Evolutionary conservation across 768 basidiomycete species (phyloP).

Genomic region (Boletus huronensis): DNA sequence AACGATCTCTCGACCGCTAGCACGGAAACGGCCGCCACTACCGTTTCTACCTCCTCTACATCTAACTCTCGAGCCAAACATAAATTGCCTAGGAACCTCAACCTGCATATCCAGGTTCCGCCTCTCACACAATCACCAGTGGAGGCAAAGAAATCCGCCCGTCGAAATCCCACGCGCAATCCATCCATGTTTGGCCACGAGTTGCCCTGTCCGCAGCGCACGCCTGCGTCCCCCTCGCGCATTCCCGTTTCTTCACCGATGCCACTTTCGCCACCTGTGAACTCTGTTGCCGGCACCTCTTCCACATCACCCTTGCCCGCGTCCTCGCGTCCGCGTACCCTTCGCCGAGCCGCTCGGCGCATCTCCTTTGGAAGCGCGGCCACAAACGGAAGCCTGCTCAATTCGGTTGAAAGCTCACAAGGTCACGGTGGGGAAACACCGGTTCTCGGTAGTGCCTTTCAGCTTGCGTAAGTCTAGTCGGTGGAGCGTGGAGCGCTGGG

Average conservation of each 20-base stretch:
- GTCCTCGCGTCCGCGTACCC: constrained; percentile 25
- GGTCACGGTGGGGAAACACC: constrained; percentile 32
- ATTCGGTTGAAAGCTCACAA: constrained; percentile 31
- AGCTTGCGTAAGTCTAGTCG: constrained; percentile 42
- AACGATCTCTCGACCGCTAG: constrained; percentile 33
- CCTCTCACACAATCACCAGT: constrained; percentile 13
- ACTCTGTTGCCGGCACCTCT: constrained; percentile 5
- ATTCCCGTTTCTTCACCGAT: constrained; percentile 30
- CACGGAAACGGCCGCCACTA: constrained; percentile 30
- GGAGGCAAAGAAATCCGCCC: constrained; percentile 30
- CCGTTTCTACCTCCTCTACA: constrained; percentile 19
- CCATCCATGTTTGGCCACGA: constrained; percentile 68
- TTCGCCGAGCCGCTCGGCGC: constrained; percentile 42
- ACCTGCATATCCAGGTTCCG: constrained; percentile 18
- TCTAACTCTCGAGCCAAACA: constrained; percentile 19
- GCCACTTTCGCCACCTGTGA: constrained; percentile 17
- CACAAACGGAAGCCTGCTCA: constrained; percentile 30
- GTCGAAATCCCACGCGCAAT: constrained; percentile 51
- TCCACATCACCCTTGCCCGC: constrained; percentile 15
- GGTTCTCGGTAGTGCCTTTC: constrained; percentile 70
- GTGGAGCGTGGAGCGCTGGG: constrained; percentile 1
- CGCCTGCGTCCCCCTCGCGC: constrained; percentile 30
- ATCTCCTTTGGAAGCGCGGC: constrained; percentile 64
- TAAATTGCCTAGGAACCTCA: constrained; percentile 20
- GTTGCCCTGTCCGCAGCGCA: constrained; percentile 46